Conservation (phyloP, 2,329 filamentous ascomycete species). For the Zelopaecilomyces penicillatus region DNA sequence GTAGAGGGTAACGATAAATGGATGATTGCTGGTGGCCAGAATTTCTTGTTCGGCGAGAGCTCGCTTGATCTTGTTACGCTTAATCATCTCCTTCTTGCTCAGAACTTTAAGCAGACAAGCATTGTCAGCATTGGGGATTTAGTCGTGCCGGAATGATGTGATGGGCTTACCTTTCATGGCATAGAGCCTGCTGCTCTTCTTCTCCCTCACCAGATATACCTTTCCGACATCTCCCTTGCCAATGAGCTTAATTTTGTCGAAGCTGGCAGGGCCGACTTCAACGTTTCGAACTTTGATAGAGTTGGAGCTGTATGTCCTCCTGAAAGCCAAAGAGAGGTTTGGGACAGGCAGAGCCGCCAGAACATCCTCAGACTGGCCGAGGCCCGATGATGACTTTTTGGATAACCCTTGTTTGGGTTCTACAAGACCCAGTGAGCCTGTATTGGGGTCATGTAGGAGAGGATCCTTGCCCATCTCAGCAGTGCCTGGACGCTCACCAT, state of each 20-base stretch:
- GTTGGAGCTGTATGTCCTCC: conserved; percentile 96
- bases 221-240: conserved; percentile 98
- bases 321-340: conserved; percentile 66
- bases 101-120: conserved; percentile 51
- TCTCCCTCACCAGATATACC: conserved; percentile 93
- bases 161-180: conserved; percentile 83
- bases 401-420: conserved; percentile 13
- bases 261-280: conserved; percentile 88
- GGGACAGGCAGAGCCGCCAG: conserved; percentile 57
- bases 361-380: conserved; percentile 38
- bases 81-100: conserved; percentile 99
- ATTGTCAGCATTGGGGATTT: not conserved
- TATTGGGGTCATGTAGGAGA: conserved; percentile 43
- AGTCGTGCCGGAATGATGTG: not conserved
- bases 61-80: conserved; percentile 99
- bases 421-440: conserved; percentile 31
- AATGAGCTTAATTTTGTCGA: conserved; percentile 99
- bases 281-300: conserved; percentile 98
- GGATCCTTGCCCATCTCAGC: conserved; percentile 82
- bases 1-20: conserved; percentile 96
- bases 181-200: conserved; percentile 91
- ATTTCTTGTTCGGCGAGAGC: conserved; percentile 97
- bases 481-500: conserved; percentile 66
- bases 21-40: conserved; percentile 94
- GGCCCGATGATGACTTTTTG: conserved; percentile 23